Conservation (phyloP, 2,329 filamentous ascomycete species). For the Dendryphion nanum region DNA sequence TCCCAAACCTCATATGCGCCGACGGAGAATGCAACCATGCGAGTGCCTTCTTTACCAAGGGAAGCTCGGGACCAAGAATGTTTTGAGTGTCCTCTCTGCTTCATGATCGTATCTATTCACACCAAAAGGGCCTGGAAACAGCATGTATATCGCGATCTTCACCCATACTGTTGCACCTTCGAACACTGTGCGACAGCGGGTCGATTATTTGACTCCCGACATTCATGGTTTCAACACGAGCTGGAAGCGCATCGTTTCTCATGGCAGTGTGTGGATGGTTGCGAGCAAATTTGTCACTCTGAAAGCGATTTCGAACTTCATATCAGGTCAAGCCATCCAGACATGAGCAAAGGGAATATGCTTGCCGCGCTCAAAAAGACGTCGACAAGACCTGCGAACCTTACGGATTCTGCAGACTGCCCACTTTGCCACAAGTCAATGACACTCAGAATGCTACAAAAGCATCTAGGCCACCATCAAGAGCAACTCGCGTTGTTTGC, state of each 20-base stretch:
- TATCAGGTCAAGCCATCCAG: constrained; percentile 6
- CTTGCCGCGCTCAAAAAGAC: constrained; percentile 8
- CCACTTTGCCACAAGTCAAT: constrained; percentile 12
- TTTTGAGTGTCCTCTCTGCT: constrained; percentile 35
- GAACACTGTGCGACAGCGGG: constrained; percentile 18
- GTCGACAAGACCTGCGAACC: constrained; percentile 5
- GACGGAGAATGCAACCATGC: constrained; percentile 17
- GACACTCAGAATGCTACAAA: constrained; percentile 11
- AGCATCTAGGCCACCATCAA: constrained; percentile 20
- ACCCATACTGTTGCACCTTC: constrained; percentile 23
- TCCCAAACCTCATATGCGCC: constrained; percentile 30
- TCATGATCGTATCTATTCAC: constrained; percentile 18
- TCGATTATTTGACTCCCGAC: constrained; percentile 18
- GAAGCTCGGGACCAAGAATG: constrained; percentile 16
- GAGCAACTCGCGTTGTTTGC: constrained; percentile 25
- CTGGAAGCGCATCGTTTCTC: constrained; percentile 15
- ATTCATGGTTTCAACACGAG: constrained; percentile 23
- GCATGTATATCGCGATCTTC: constrained; percentile 23
- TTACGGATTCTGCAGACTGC: constrained; percentile 7
- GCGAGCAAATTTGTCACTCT: constrained; percentile 4
- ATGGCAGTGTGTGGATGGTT: constrained; percentile 21
- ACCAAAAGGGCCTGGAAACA: constrained; percentile 16
- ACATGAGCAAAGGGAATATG: constrained; percentile 5
- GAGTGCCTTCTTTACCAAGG: constrained; percentile 21
- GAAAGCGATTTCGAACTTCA: constrained; percentile 10